Base-by-base conservation (phyloP, 2,329 filamentous ascomycete genomes). In the Diaporthe nobilis region DNA sequence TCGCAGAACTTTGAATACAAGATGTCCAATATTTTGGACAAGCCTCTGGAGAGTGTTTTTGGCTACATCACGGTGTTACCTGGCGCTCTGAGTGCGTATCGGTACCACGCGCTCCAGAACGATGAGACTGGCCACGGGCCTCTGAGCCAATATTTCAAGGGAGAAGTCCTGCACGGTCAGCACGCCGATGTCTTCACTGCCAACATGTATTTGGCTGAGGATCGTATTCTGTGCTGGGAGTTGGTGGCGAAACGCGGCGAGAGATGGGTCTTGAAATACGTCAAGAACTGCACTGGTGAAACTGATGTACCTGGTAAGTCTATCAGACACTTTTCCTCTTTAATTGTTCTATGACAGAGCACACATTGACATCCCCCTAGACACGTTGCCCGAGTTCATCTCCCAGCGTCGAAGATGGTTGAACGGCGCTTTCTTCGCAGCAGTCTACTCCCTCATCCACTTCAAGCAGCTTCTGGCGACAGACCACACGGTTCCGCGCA, bases 1-100 rank as follows among this genome's bases (percentile, higher is more conserved):
- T 98, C 95, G 61, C 97, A 99, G 81, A 99, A 99, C 83, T 99
- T 99, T 79, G 97, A 99, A 87, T 99, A 99, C 88, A 99, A 99
- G 85, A 98, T 99, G 95, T 98, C 95, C 55, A 99, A 99, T 81
- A 99, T 99, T 81, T 89, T 99, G 37, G 97, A 99, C 83, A 99
- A 99, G 84, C 97, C 97, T 0, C 88, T 99, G 2, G 97, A 99
- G 84, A 98, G 95, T 0, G 96, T 98, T 0, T 99, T 99, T 83
- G 97, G 97, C 2, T 99, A 98, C 83, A 99, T 99, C 80, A 98
- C 96, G 8, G 97, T 99, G 80, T 87, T 99, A 78, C 97, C 97
- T 0, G 97, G 97, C 84, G 97, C 97, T 0, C 90, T 99, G 71
- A 98, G 95, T 82, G 97, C 97, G 2, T 99, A 99, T 83, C 92